phyloP scores from a whole-genome alignment of 2,329 filamentous ascomycete species.

The Alternaria panax region DNA sequence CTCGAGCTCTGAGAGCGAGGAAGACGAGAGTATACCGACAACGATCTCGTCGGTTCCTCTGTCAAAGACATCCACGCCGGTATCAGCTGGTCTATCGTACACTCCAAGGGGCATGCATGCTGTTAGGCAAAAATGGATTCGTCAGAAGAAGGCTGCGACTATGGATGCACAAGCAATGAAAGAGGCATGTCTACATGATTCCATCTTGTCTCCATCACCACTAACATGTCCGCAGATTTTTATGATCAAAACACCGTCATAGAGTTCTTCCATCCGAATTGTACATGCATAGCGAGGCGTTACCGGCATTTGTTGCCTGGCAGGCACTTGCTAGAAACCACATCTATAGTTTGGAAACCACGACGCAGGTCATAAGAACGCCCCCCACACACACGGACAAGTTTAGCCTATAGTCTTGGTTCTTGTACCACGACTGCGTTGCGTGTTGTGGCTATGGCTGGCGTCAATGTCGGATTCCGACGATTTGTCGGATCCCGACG shows the following conservation, averaged over 20 bases:
- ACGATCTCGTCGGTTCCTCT: slow-evolving; percentile 41
- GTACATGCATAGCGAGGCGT: slow-evolving; percentile 46
- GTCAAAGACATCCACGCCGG: slow-evolving; percentile 55
- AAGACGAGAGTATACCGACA: slow-evolving; percentile 41
- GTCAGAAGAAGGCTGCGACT: slow-evolving; percentile 84
- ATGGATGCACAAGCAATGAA: slow-evolving; percentile 83
- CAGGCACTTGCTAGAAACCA: not conserved
- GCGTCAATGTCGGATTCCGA: not conserved
- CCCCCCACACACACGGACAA: not conserved
- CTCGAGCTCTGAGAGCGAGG: slow-evolving; percentile 37
- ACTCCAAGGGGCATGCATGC: slow-evolving; percentile 69
- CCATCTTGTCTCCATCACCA: not conserved
- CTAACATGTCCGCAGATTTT: slow-evolving; percentile 42
- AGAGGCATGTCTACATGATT: slow-evolving; percentile 65
- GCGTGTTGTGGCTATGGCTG: slow-evolving; percentile 1
- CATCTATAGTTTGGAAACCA: not conserved
- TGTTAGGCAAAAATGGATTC: slow-evolving; percentile 82
- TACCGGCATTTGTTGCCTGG: slow-evolving; percentile 1
- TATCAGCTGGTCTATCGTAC: slow-evolving; percentile 49
- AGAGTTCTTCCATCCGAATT: slow-evolving; percentile 5
- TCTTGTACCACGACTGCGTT: not conserved
- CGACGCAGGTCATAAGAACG: not conserved
- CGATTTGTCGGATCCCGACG: not conserved
- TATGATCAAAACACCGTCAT: slow-evolving; percentile 48
- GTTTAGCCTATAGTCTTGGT: not conserved